These are phyloP conservation scores for Umbelopsis sp. DNA, from an alignment of 371 early-diverging fungal species.

Conservation along the genomic window DNA sequence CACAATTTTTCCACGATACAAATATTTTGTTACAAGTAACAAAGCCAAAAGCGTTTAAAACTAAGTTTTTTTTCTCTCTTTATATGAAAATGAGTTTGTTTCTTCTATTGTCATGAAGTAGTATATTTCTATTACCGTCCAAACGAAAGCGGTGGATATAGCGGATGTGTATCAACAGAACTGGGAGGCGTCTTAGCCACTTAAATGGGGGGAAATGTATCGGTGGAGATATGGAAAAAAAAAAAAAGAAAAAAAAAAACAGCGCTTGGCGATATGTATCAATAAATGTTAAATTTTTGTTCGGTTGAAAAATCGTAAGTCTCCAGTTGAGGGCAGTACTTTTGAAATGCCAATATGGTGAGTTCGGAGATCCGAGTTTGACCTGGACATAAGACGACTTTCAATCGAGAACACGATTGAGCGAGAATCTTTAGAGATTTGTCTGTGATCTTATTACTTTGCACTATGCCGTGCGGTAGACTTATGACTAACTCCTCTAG, in stretches of 20 bases:
- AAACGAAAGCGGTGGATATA: no score
- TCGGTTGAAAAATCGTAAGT: neutral
- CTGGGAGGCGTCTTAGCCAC: no score
- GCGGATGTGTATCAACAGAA: no score
- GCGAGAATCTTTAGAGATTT: slow-evolving; percentile 18
- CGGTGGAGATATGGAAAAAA: no score
- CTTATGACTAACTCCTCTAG: slow-evolving; percentile 24
- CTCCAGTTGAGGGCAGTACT: neutral
- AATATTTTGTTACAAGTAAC: no score
- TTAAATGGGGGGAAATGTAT: no score
- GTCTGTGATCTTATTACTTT: slow-evolving; percentile 27
- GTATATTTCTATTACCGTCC: no score
- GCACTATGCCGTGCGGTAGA: slow-evolving; percentile 23
- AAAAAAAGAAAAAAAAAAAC: neutral
- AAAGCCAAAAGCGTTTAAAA: no score
- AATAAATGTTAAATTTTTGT: neutral
- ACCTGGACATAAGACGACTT: slow-evolving; percentile 23
- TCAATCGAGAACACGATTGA: slow-evolving; percentile 18
- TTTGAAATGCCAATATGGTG: neutral
- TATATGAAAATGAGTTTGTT: no score
- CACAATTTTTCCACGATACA: no score
- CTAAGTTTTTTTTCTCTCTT: no score
- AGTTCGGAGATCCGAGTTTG: slow-evolving; percentile 24
- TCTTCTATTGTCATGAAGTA: no score
- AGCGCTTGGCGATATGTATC: neutral